Evolutionary conservation across 2,329 filamentous ascomycete genomes (phyloP), one percentile per base, ranked within the genome.

Genomic region (Chaetothyriales sp.): DNA sequence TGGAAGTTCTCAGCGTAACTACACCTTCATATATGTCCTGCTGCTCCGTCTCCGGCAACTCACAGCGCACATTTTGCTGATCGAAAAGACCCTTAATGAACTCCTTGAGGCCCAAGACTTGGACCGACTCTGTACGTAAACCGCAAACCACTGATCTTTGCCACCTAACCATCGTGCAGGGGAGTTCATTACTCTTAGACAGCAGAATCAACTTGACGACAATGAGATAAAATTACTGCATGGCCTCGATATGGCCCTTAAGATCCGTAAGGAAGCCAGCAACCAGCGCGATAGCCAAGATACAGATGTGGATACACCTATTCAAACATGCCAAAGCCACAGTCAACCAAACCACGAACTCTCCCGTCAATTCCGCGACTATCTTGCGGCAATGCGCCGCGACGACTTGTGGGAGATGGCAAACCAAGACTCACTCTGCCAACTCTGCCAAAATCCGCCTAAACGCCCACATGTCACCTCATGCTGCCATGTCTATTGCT

Each of bases 401-500:
- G 33, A 48, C 4, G 55, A 59, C 49, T 7, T 57, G 40, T 68
- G 67, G 67, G 56, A 68, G 6, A 67, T 70, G 25, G 60, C 70
- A 4, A 58, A 57, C 3, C 53, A 60, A 4, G 57, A 69, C 3
- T 64, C 60, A 0, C 56, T 60, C 2, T 80, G 78, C 60, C 57
- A 61, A 2, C 55, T 59, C 0, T 81, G 79, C 63, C 56, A 60
- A 2, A 57, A 60, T 19, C 47, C 62, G 0, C 73, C 74, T 0
- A 57, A 62, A 0, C 56, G 69, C 0, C 67, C 73, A 0, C 62
- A 68, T 8, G 64, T 76, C 28, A 77, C 76, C 0, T 64, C 69
- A 4, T 83, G 80, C 59, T 65, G 68, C 15, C 79, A 83, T 54
- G 62, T 80, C 4, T 78, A 77, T 56, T 83, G 80, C 62, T 51